These are phyloP conservation scores for Vitis cinerea DNA, from an alignment of 164 flowering plant genomes.

Conservation along the genomic window DNA sequence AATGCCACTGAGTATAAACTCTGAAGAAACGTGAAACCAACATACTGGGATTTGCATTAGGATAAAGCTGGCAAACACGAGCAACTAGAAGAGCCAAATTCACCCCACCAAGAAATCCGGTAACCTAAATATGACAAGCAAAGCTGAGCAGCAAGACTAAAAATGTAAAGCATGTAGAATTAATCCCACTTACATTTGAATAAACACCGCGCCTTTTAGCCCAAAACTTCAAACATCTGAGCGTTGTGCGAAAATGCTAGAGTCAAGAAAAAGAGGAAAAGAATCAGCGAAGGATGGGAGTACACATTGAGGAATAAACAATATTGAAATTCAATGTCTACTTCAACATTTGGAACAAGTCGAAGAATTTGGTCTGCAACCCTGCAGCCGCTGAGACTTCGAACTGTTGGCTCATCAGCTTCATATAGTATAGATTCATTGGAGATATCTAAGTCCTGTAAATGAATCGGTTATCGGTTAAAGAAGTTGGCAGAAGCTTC, in stretches of 20 bases:
- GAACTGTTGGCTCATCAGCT: slow-evolving; percentile 49
- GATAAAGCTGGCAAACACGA: slow-evolving; percentile 91
- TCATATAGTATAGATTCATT: slow-evolving; percentile 39
- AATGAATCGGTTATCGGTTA: too few species aligned
- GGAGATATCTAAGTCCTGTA: slow-evolving; percentile 65
- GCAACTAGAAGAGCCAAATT: slow-evolving; percentile 98
- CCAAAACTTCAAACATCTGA: slow-evolving; percentile 89
- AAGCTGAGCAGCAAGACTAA: too few species aligned
- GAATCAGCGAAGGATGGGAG: too few species aligned
- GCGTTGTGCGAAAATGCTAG: slow-evolving; percentile 84
- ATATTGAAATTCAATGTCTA: slow-evolving; percentile 8
- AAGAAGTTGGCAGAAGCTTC: too few species aligned
- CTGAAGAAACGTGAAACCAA: slow-evolving; percentile 88
- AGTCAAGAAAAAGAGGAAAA: slow-evolving; percentile 4
- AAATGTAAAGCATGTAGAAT: too few species aligned
- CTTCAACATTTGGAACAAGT: slow-evolving; percentile 76
- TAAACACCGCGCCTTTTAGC: slow-evolving; percentile 95
- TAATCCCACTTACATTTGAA: slow-evolving; percentile 73
- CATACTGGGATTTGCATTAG: slow-evolving; percentile 95
- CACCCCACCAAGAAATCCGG: slow-evolving; percentile 99
- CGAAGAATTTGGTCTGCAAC: slow-evolving; percentile 80
- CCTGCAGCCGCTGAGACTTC: slow-evolving; percentile 74
- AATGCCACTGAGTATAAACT: slow-evolving; percentile 94
- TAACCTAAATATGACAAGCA: slow-evolving; percentile 48
- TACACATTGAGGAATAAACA: background rate